Percentiles rank a stretch among this genome's conserved stretches.
These are phyloP conservation scores for Cutaneotrichosporon cavernicola DNA, from an alignment of 1,284 basidiomycete genomes.

Conservation along the genomic window DNA sequence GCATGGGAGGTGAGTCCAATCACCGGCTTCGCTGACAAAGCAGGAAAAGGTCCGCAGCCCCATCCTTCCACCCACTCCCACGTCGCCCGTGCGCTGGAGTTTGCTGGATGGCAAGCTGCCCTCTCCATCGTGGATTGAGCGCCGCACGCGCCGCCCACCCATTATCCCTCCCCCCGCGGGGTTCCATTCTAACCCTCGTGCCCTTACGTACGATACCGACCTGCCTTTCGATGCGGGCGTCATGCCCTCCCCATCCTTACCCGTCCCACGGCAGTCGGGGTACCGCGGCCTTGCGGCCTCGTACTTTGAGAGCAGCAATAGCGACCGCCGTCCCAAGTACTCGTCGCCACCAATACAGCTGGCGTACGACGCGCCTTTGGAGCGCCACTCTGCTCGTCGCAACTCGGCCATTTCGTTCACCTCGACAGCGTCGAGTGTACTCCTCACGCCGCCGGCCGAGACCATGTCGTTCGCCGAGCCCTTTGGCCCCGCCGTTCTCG, in stretches of 20 bases:
- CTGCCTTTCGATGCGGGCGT: background rate
- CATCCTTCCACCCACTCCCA: background rate
- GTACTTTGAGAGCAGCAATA: background rate
- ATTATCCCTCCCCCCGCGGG: background rate
- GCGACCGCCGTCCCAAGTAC: background rate
- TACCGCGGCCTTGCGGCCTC: background rate
- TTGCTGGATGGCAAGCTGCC: background rate
- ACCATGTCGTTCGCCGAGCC: background rate
- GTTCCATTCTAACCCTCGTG: background rate
- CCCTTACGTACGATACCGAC: background rate
- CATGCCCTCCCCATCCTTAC: background rate
- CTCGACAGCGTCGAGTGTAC: background rate
- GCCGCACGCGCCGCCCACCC: background rate
- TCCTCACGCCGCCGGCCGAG: constrained; percentile 7
- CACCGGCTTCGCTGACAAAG: background rate
- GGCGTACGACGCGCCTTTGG: background rate
- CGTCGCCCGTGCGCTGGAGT: background rate
- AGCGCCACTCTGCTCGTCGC: background rate
- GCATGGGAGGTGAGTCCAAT: constrained; percentile 3
- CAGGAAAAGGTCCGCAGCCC: background rate
- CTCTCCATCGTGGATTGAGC: constrained; percentile 4
- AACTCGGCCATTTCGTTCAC: background rate
- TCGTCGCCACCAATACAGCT: background rate
- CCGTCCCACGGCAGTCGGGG: background rate
- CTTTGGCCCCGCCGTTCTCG: background rate